Evolutionary conservation across 2,329 filamentous ascomycete species (phyloP).

Genomic region (Harringtonia aguacate): DNA sequence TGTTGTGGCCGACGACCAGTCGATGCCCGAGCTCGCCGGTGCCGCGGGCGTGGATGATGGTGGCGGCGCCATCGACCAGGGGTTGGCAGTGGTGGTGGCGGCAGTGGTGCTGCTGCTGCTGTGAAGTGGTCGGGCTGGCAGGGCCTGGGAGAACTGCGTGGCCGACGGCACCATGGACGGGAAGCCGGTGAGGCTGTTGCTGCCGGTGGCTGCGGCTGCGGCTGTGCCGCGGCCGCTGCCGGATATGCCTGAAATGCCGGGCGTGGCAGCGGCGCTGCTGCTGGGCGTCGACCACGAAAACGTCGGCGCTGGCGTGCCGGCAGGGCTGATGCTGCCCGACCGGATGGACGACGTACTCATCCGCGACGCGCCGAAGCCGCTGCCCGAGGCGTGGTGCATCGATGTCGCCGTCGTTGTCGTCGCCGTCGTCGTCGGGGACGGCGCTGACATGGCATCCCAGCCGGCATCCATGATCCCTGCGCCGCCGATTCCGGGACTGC

Average conservation of each 20-base stretch:
- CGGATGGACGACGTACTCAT: conserved; percentile 13
- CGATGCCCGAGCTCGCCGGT: conserved; percentile 24
- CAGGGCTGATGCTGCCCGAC: conserved; percentile 18
- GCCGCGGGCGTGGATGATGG: background rate
- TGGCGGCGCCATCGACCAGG: conserved; percentile 30
- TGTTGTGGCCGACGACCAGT: conserved; percentile 36
- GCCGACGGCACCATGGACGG: conserved; percentile 44
- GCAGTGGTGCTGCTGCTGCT: conserved; percentile 9
- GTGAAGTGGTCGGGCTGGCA: conserved; percentile 30
- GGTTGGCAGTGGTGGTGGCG: background rate
- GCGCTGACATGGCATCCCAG: conserved; percentile 3
- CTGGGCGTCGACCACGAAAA: conserved; percentile 57
- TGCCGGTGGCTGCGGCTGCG: conserved; percentile 33
- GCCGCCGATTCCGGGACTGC: background rate
- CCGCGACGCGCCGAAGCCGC: background rate
- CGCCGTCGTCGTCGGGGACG: background rate
- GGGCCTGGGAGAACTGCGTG: conserved; percentile 53
- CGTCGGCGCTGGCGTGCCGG: conserved; percentile 28
- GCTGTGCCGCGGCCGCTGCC: conserved; percentile 22
- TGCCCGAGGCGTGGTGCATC: too few relatives aligned
- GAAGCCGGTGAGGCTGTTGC: conserved; percentile 46
- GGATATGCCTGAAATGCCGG: background rate
- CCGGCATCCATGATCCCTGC: conserved; percentile 9
- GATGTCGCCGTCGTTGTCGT: too few relatives aligned
- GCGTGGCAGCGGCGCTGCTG: background rate